phyloP scores from a whole-genome alignment of 2,329 filamentous ascomycete genomes.

The Penicillium polonicum region DNA sequence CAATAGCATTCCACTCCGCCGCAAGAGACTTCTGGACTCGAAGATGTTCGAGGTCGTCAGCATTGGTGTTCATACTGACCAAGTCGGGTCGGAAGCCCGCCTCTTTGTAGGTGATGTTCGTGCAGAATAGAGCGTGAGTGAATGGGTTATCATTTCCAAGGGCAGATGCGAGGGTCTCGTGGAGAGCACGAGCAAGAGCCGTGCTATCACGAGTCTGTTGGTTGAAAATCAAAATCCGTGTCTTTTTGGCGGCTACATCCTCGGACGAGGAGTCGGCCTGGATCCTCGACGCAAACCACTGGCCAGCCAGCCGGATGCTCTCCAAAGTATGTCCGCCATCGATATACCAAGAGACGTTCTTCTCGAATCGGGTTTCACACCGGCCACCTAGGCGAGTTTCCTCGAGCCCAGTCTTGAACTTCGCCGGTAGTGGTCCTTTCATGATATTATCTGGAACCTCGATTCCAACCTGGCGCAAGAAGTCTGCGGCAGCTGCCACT shows the following conservation, averaged over 20 bases:
- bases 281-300: conserved; percentile 68
- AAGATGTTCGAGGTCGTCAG: conserved; percentile 57
- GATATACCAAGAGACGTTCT: conserved; percentile 69
- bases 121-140: conserved; percentile 74
- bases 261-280: conserved; percentile 35
- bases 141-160: conserved; percentile 54
- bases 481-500: conserved; percentile 48
- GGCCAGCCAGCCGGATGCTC: conserved; percentile 71
- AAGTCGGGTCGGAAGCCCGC: conserved; percentile 64
- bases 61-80: conserved; percentile 61
- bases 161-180: conserved; percentile 54
- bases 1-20: conserved; percentile 57
- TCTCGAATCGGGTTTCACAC: conserved; percentile 66
- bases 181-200: conserved; percentile 62
- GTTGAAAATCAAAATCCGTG: conserved; percentile 78
- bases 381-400: conserved; percentile 70
- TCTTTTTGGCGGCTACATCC: conserved; percentile 34
- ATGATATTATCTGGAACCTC: conserved; percentile 39
- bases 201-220: conserved; percentile 81
- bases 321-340: conserved; percentile 88
- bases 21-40: conserved; percentile 69
- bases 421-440: conserved; percentile 53
- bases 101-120: conserved; percentile 67
- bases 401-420: conserved; percentile 65
- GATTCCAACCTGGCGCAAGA: conserved; percentile 39